These are phyloP conservation scores for Rhytidhysteron rufulum DNA, from an alignment of 2,329 filamentous ascomycete species.

Conservation along the genomic window DNA sequence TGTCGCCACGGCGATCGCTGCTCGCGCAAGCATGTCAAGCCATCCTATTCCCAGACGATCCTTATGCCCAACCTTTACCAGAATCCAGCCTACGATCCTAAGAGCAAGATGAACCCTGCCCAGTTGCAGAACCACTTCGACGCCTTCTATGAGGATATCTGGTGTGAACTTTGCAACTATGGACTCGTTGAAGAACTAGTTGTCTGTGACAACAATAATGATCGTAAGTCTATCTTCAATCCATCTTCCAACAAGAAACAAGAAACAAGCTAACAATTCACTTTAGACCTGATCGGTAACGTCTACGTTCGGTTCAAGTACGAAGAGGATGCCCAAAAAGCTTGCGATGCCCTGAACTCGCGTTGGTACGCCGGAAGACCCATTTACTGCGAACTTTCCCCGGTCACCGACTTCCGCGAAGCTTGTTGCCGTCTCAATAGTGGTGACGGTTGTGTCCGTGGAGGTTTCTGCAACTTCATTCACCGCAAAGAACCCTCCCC, in stretches of 20 bases:
- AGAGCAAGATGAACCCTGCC: slow-evolving; percentile 92
- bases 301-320: slow-evolving; percentile 99
- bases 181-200: slow-evolving; percentile 97
- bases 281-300: slow-evolving; percentile 89
- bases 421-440: slow-evolving; percentile 93
- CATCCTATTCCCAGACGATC: slow-evolving; percentile 95
- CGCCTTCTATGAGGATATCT: slow-evolving; percentile 99
- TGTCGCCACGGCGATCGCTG: slow-evolving; percentile 98
- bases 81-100: slow-evolving; percentile 94
- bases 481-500: slow-evolving; percentile 91
- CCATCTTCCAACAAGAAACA: too few species aligned
- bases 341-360: slow-evolving; percentile 89
- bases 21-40: slow-evolving; percentile 98
- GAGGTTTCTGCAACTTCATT: slow-evolving; percentile 99
- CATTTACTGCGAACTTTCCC: slow-evolving; percentile 96
- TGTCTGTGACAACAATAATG: slow-evolving; percentile 99
- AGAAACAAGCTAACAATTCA: too few species aligned
- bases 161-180: slow-evolving; percentile 99
- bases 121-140: slow-evolving; percentile 99
- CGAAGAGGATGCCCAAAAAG: slow-evolving; percentile 90
- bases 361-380: slow-evolving; percentile 96
- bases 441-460: slow-evolving; percentile 91
- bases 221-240: slow-evolving; percentile 70
- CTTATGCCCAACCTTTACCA: slow-evolving; percentile 98
- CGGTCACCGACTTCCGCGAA: slow-evolving; percentile 97